A percentile compares a stretch with the other conserved stretches of the same genome.
These are phyloP conservation scores for Aspergillus bombycis DNA, from an alignment of 2,329 filamentous ascomycete species.

Conservation along the genomic window DNA sequence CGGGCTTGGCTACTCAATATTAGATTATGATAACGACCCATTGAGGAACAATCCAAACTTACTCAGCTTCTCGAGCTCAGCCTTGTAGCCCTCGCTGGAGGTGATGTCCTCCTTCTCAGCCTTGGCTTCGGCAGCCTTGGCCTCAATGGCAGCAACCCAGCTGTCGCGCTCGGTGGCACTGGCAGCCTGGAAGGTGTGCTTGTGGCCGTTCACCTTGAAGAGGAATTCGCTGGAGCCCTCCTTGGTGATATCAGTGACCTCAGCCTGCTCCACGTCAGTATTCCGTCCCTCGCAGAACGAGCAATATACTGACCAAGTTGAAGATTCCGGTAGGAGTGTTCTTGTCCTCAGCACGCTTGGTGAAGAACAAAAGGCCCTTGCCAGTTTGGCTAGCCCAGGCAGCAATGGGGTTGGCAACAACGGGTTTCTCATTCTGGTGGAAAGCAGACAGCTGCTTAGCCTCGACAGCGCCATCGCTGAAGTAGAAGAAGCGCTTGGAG, in stretches of 20 bases:
- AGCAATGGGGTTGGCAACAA: conserved; percentile 74
- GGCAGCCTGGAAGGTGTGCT: conserved; percentile 89
- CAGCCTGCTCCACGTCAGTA: conserved; percentile 55
- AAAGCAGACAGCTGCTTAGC: conserved; percentile 74
- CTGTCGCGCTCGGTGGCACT: conserved; percentile 79
- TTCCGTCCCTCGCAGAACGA: conserved; percentile 4
- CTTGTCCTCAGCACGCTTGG: conserved; percentile 83
- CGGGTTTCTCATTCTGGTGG: conserved; percentile 85
- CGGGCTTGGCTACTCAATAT: conserved; percentile 37
- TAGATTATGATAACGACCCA: conserved; percentile 13
- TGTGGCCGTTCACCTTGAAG: conserved; percentile 82
- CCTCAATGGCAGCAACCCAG: conserved; percentile 85
- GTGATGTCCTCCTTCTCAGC: conserved; percentile 72
- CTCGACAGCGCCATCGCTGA: conserved; percentile 73
- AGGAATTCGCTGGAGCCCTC: conserved; percentile 81
- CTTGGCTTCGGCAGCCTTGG: conserved; percentile 83
- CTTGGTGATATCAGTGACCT: conserved; percentile 71
- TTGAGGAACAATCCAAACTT: conserved; percentile 37
- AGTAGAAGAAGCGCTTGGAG: conserved; percentile 93
- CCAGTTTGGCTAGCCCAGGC: conserved; percentile 93
- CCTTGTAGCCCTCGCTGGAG: conserved; percentile 86
- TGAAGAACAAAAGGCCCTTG: conserved; percentile 91
- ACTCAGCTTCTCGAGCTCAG: conserved; percentile 73
- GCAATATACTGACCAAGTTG: conserved; percentile 69
- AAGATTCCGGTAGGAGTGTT: conserved; percentile 77